Evolutionary conservation across 2,329 filamentous ascomycete species (phyloP).

Genomic region (Sarocladium oryzae): DNA sequence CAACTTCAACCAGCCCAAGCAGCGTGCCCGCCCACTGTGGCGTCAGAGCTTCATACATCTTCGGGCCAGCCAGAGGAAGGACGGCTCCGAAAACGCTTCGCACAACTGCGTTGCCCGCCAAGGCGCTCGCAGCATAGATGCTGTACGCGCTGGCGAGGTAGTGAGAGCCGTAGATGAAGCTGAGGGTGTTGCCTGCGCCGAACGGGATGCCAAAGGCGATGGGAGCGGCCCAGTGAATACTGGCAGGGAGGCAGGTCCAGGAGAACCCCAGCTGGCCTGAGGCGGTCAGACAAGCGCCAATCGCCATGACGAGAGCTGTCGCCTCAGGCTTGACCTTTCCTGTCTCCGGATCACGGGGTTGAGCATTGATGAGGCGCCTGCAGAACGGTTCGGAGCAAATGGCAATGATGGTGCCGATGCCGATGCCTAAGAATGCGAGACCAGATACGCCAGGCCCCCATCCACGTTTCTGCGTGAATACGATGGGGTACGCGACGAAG

Average conservation of each 20-base stretch:
- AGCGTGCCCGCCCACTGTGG: constrained; percentile 76
- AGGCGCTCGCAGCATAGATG: constrained; percentile 73
- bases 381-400: constrained; percentile 64
- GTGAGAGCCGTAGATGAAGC: constrained; percentile 78
- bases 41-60: constrained; percentile 63
- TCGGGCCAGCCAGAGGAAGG: constrained; percentile 66
- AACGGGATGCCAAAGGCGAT: constrained; percentile 76
- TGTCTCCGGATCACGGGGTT: constrained; percentile 68
- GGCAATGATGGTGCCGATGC: constrained; percentile 54
- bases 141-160: constrained; percentile 75
- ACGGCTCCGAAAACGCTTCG: constrained; percentile 69
- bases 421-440: constrained; percentile 68
- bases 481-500: constrained; percentile 84
- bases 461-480: constrained; percentile 67
- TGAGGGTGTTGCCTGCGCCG: constrained; percentile 66
- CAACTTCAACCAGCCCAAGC: constrained; percentile 65
- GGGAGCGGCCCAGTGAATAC: constrained; percentile 76
- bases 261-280: constrained; percentile 79
- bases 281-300: constrained; percentile 68
- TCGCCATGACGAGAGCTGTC: constrained; percentile 71
- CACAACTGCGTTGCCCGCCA: constrained; percentile 73
- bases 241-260: constrained; percentile 74
- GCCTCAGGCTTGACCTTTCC: constrained; percentile 71
- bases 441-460: constrained; percentile 71
- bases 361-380: constrained; percentile 69